These are phyloP conservation scores for Myriosclerotinia duriaeana DNA, from an alignment of 2,329 filamentous ascomycete genomes.

Conservation along the genomic window DNA sequence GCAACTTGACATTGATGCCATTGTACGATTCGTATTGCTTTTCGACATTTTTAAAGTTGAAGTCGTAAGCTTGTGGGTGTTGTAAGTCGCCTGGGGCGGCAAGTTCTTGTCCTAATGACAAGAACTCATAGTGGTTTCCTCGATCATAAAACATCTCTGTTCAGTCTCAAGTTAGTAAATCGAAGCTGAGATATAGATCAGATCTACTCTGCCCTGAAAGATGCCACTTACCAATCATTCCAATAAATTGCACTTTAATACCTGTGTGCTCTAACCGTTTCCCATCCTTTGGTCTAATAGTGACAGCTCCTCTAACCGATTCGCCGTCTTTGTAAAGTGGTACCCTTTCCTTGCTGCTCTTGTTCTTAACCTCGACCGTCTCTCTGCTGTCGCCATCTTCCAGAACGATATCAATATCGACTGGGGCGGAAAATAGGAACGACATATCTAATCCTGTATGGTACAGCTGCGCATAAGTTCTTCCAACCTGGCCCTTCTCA, in stretches of 20 bases:
- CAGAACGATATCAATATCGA: conserved; percentile 98
- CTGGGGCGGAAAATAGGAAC: conserved; percentile 95
- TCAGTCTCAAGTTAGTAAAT: not conserved
- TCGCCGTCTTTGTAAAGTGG: conserved; percentile 97
- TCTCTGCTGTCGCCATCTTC: conserved; percentile 91
- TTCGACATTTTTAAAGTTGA: conserved; percentile 99
- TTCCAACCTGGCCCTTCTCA: not conserved
- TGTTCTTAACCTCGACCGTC: conserved; percentile 98
- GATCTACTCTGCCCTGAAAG: not conserved
- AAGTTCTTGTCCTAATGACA: conserved; percentile 93
- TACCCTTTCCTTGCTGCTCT: conserved; percentile 94
- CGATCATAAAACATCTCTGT: conserved; percentile 99
- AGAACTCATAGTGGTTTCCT: conserved; percentile 98
- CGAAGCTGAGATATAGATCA: not conserved
- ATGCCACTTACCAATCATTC: conserved; percentile 75
- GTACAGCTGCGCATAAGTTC: not conserved
- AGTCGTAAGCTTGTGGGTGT: conserved; percentile 97
- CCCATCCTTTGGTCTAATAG: conserved; percentile 93
- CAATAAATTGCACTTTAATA: conserved; percentile 99
- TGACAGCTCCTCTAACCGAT: conserved; percentile 95
- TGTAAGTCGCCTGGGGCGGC: conserved; percentile 96
- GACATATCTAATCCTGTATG: conserved; percentile 61
- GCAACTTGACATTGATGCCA: conserved; percentile 98
- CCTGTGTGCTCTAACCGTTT: conserved; percentile 97
- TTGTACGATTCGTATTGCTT: conserved; percentile 99